Percentiles rank a stretch among this genome's conserved stretches.
Evolutionary conservation across 768 basidiomycete genomes (phyloP).

Genomic region (Amanita subjunquillea): DNA sequence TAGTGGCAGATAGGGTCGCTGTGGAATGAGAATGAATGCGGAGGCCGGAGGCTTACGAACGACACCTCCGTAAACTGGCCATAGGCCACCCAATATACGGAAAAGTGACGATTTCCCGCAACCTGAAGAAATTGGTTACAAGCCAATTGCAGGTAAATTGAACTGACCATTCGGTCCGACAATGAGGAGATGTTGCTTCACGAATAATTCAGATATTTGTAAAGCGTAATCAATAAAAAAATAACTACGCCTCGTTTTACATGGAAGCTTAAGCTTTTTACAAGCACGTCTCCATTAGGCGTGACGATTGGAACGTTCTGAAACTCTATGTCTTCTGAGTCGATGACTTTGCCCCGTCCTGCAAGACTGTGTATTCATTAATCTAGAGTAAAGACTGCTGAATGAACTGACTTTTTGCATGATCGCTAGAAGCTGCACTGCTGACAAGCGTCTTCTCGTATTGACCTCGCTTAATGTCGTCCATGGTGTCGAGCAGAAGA

Average conservation of each 20-base stretch:
- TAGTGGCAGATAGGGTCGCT: slow-evolving; percentile 88
- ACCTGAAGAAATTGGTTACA: slow-evolving; percentile 26
- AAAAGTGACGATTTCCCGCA: slow-evolving; percentile 89
- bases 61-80: slow-evolving; percentile 76
- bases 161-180: slow-evolving; percentile 83
- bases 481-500: slow-evolving; percentile 82
- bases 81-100: slow-evolving; percentile 93
- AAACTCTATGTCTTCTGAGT: slow-evolving; percentile 86
- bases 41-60: slow-evolving; percentile 85
- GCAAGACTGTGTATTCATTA: slow-evolving; percentile 46
- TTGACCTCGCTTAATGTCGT: slow-evolving; percentile 71
- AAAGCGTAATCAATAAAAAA: background rate
- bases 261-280: slow-evolving; percentile 77
- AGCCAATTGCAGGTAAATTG: background rate
- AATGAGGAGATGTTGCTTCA: slow-evolving; percentile 80
- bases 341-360: slow-evolving; percentile 68
- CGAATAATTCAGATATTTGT: slow-evolving; percentile 4
- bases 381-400: background rate
- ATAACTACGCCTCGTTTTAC: slow-evolving; percentile 72
- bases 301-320: slow-evolving; percentile 92
- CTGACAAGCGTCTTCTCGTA: slow-evolving; percentile 85
- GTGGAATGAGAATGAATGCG: slow-evolving; percentile 91
- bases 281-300: slow-evolving; percentile 89
- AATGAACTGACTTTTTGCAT: slow-evolving; percentile 52
- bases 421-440: slow-evolving; percentile 62